Evolutionary conservation across 2,329 filamentous ascomycete species (phyloP).

Genomic region (Aspergillus quadrilineatus): DNA sequence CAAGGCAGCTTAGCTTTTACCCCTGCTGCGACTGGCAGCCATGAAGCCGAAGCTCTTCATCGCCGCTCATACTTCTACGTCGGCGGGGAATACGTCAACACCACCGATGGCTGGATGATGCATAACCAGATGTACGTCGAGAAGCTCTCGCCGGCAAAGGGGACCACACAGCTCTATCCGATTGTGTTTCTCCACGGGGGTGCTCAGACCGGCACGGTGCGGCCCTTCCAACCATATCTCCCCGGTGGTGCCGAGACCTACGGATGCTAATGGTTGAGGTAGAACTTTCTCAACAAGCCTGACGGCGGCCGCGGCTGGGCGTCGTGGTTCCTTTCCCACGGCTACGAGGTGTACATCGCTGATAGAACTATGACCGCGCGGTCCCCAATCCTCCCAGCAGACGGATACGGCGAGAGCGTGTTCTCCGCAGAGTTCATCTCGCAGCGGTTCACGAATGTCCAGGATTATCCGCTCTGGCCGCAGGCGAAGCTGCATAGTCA

Average conservation of each 20-base stretch:
- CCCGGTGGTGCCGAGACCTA: not conserved
- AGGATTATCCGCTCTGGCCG: conserved; percentile 32
- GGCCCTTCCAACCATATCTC: not conserved
- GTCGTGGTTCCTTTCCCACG: conserved; percentile 46
- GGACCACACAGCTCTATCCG: conserved; percentile 25
- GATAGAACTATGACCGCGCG: conserved; percentile 42
- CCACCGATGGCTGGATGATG: conserved; percentile 9
- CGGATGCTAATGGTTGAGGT: not conserved
- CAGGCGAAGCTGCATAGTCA: conserved; percentile 42
- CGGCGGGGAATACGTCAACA: conserved; percentile 29
- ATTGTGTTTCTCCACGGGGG: conserved; percentile 35
- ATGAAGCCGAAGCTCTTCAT: not conserved
- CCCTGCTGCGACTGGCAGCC: too few relatives aligned
- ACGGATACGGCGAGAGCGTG: conserved; percentile 20
- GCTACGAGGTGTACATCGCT: conserved; percentile 49
- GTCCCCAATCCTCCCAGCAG: conserved; percentile 26
- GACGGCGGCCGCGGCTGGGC: conserved; percentile 51
- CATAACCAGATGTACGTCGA: conserved; percentile 39
- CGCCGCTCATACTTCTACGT: conserved; percentile 30
- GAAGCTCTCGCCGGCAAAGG: conserved; percentile 27
- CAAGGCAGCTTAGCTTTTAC: not conserved
- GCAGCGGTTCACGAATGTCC: conserved; percentile 34
- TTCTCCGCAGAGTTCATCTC: conserved; percentile 27
- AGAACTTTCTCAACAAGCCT: conserved; percentile 51
- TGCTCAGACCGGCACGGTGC: conserved; percentile 35